Evolutionary conservation across 2,329 filamentous ascomycete genomes (phyloP), one percentile per base, ranked within the genome.

Genomic region (Zalaria sp.): DNA sequence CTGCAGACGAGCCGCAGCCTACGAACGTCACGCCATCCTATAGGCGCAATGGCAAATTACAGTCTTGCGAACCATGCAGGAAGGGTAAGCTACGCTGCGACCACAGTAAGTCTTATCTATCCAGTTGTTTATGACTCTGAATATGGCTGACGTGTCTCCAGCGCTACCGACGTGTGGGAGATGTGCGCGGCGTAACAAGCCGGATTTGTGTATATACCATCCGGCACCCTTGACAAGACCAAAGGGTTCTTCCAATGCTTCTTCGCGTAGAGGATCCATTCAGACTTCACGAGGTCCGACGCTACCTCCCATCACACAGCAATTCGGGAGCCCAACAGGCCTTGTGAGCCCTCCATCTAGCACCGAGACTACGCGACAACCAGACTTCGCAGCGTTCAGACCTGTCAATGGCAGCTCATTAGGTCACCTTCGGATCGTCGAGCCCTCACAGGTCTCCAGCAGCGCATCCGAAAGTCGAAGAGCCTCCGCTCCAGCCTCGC

Each of bases 81-180:
- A 41, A 41, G 36, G 27, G 55, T 56, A 60, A 60, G 42, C 47
- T 60, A n/a, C 50, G 53, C 27, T 60, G 57, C 36, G 57, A 58
- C 41, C 57, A 60, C 37, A 47, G 37, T 34, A 18, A 18, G 18
- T 18, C 18, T 18, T 18, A 18, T 18, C 18, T 18, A 18, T 18
- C 18, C 18, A 18, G 2, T 18, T 18, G 18, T 18, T 18, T 18
- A 18, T 18, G 18, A 18, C 18, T 18, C 18, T 18, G 18, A 18
- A 18, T 18, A 18, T 18, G 18, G 18, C 18, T 18, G 18, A 18
- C 18, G 18, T 18, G 2, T 18, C 18, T 18, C 18, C 18, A 18
- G 18, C 18, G 18, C 49, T 43, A 38, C 57, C 57, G 5, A 51
- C 52, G 1, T 60, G 57, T 46, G 55, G 54, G 3, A 45, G 56